Base-by-base conservation (phyloP, 148 eudicot genomes). In the Rhododendron simsii region DNA sequence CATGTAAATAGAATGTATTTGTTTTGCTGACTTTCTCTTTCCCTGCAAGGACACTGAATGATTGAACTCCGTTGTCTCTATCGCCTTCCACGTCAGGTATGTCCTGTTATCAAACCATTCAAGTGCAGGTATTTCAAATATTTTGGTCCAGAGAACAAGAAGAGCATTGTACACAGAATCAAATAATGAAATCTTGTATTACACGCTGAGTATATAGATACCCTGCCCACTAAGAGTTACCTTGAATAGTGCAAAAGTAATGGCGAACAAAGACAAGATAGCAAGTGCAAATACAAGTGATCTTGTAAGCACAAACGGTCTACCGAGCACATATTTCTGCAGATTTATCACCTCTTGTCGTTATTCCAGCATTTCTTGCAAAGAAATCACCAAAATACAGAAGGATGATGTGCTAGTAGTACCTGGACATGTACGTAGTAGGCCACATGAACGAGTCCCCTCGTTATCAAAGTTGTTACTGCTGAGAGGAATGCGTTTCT, bases 51-150 rank as follows among this genome's bases (percentile, higher is more conserved):
- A 82, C 76, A 75, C 59, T 39, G 21, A 86, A 55, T 51, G 88
- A 74, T 75, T 39, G 71, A 55, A 86, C 73, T 84, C 88, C 88
- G 10, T 74, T 76, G 8, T 55, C 81, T 39, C 85, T 86, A 74
- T 86, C 88, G 2, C 88, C 88, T 57, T 86, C 85, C 71, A 86
- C 85, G 30, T 86, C 88, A 9, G 88, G 88, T 81, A 86, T 57
- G 61, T 86, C 88, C 88, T 86, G 81, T 47, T 41, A 76, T 3
- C 80, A 41, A 8, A 39, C 15, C 50, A 76, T 37, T 37, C 51
- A 80, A 80, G 55, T 30, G 11, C 37, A 57, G n/a, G 71, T 63
- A 63, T 9, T 63, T 1, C 71, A 7, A 15, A 2, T 63, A 6
- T 21, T 63, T 16, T 21, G n/a, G 16, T 63, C 2, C 13, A n/a